Evolutionary conservation across 2,329 filamentous ascomycete genomes (phyloP), one percentile per base, ranked within the genome.

Genomic region (Macrophomina tecta): DNA sequence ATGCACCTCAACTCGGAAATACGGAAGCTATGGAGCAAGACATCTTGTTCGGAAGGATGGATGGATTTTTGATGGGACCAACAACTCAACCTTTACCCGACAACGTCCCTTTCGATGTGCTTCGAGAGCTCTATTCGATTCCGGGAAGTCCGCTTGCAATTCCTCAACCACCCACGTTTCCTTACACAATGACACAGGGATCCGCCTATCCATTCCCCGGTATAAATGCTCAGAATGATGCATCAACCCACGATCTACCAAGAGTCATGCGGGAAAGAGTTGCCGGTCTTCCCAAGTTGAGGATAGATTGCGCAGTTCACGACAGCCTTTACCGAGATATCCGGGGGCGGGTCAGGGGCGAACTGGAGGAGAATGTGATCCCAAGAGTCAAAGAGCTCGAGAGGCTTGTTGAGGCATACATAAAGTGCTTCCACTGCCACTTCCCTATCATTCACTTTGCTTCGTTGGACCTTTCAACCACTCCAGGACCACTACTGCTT

Each of bases 391-490:
- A 69, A 42, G 70, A 73, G 7, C 66, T 77, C 36, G 72, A 74
- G 36, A 69, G 71, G 23, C 76, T 72, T 62, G 68, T 76, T 36
- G 70, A 70, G 7, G 72, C 71, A 4, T 77, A 76, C 61, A 66
- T 78, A 28, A 70, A 73, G 16, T 73, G 73, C 52, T 79, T 77
- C 69, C 75, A 78, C 62, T 70, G 70, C 11, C 75, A 76, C 56
- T 69, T 75, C 23, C 76, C 76, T 1, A 73, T 79, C 34, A 72
- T 79, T n/a, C 76, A 78, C 65, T 66, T 77, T 9, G 71, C 74
- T 6, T 75, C 76, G 0, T 69, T 78, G 52, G 69, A 75, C 32
- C 64, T 75, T 9, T 66, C 66, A 12, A 66, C 63, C 4, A 70
- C 70, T 4, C 74, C 75, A 12, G 71, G 73, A 11, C 74, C 75